A percentile compares a stretch with the other conserved stretches of the same genome.
These are phyloP conservation scores for Trichosporon ovoides DNA, from an alignment of 1,284 basidiomycete species.

Conservation along the genomic window DNA sequence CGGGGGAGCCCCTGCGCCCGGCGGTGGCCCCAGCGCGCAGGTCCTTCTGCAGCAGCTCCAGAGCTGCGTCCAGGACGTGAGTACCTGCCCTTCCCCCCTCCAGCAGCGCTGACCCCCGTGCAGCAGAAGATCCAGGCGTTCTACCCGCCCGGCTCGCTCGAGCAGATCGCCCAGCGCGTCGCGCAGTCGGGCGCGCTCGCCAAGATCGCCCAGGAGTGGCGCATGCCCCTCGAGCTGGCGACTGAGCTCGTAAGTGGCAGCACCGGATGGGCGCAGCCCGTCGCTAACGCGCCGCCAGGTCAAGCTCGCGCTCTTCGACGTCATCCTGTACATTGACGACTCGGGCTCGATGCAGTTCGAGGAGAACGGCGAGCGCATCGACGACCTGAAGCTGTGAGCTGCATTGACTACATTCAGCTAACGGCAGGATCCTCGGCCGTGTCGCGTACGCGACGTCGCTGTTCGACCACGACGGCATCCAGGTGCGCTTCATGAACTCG, in stretches of 20 bases:
- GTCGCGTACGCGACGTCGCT: slow-evolving; percentile 50
- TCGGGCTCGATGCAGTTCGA: slow-evolving; percentile 50
- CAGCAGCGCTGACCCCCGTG: not conserved
- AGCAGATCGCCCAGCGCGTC: slow-evolving; percentile 49
- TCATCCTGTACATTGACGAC: slow-evolving; percentile 49
- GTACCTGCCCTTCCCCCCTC: slow-evolving; percentile 6
- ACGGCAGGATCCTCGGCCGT: slow-evolving; percentile 43
- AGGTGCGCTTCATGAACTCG: slow-evolving; percentile 52
- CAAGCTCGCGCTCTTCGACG: slow-evolving; percentile 48
- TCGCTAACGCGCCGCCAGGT: slow-evolving; percentile 19
- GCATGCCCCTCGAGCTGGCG: slow-evolving; percentile 50
- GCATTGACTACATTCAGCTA: not conserved
- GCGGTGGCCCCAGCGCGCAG: slow-evolving; percentile 17
- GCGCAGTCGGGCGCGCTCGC: slow-evolving; percentile 46
- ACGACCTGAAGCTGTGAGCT: slow-evolving; percentile 48
- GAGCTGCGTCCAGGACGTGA: slow-evolving; percentile 49
- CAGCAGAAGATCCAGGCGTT: slow-evolving; percentile 51
- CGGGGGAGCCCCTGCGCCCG: slow-evolving; percentile 17
- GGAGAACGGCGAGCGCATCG: slow-evolving; percentile 47
- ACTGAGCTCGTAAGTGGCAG: slow-evolving; percentile 39
- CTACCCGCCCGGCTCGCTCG: slow-evolving; percentile 49
- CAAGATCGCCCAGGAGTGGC: slow-evolving; percentile 49
- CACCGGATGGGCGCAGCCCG: not conserved
- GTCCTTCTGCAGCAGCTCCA: slow-evolving; percentile 35
- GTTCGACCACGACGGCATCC: slow-evolving; percentile 53